These are phyloP conservation scores for Avena insularis DNA, from an alignment of 176 grass and related monocot genomes.

Conservation along the genomic window DNA sequence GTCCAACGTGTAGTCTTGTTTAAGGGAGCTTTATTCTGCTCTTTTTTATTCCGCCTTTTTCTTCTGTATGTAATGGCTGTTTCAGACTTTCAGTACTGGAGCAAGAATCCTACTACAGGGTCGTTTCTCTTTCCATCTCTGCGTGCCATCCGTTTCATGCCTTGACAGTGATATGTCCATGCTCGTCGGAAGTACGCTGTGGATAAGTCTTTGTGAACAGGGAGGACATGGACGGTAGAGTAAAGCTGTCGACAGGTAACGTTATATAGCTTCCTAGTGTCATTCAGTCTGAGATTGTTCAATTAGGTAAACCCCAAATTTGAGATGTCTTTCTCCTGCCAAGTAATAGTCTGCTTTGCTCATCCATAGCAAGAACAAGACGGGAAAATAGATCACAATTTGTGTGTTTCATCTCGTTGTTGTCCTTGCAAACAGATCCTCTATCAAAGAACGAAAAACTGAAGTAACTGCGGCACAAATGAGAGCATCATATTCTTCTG, in stretches of 20 bases:
- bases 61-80: constrained; percentile 42
- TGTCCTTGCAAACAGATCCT: not conserved
- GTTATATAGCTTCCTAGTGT: not conserved
- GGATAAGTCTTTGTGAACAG: constrained; percentile 20
- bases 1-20: constrained; percentile 54
- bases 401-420: not conserved
- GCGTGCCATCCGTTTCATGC: constrained; percentile 48
- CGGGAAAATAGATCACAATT: not conserved
- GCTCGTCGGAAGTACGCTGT: constrained; percentile 5
- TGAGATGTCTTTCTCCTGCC: not conserved
- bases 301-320: not conserved
- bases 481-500: not conserved
- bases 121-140: constrained; percentile 23
- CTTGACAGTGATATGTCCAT: constrained; percentile 48
- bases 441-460: not conserved
- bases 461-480: not conserved
- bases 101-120: constrained; percentile 55
- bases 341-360: not conserved
- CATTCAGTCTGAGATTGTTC: not conserved
- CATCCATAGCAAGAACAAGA: not conserved
- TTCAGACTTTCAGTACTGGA: constrained; percentile 39
- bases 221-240: not conserved
- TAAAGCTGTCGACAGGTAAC: constrained; percentile 1
- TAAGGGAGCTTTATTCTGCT: constrained; percentile 27
- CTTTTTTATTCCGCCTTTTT: constrained; percentile 26